Evolutionary conservation across 768 basidiomycete genomes (phyloP).

Genomic region (Leccinum sublutescens): DNA sequence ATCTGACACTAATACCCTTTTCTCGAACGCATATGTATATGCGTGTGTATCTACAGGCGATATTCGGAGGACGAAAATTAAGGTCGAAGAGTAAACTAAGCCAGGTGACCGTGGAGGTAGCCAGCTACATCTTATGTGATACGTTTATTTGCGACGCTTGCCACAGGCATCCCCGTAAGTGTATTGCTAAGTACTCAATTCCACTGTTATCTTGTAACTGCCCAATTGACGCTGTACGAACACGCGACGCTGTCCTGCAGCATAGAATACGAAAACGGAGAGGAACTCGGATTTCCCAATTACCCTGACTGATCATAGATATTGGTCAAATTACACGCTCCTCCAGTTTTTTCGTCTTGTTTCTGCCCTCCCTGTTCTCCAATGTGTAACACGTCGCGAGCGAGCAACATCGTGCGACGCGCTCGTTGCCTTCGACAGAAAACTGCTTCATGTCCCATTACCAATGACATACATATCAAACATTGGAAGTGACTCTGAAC

Average conservation of each 20-base stretch:
- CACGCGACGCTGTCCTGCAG: background rate
- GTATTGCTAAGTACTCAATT: background rate
- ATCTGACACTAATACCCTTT: background rate
- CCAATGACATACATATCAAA: too few relatives aligned
- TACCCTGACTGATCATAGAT: too few relatives aligned
- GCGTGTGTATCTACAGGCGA: background rate
- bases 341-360: too few relatives aligned
- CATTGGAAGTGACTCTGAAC: too few relatives aligned
- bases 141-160: background rate
- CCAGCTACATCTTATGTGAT: background rate
- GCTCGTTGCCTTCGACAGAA: too few relatives aligned
- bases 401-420: too few relatives aligned
- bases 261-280: too few relatives aligned
- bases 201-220: background rate
- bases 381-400: too few relatives aligned
- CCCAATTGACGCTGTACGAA: background rate
- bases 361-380: too few relatives aligned
- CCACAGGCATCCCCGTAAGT: background rate
- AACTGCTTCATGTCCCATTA: too few relatives aligned
- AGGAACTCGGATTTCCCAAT: too few relatives aligned
- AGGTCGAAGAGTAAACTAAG: slow-evolving; percentile 9
- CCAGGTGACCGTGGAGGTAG: background rate
- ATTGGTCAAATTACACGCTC: too few relatives aligned
- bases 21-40: background rate
- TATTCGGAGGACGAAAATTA: slow-evolving; percentile 3